Evolutionary conservation across 2,329 filamentous ascomycete genomes (phyloP).

Genomic region (Nakataea oryzae): DNA sequence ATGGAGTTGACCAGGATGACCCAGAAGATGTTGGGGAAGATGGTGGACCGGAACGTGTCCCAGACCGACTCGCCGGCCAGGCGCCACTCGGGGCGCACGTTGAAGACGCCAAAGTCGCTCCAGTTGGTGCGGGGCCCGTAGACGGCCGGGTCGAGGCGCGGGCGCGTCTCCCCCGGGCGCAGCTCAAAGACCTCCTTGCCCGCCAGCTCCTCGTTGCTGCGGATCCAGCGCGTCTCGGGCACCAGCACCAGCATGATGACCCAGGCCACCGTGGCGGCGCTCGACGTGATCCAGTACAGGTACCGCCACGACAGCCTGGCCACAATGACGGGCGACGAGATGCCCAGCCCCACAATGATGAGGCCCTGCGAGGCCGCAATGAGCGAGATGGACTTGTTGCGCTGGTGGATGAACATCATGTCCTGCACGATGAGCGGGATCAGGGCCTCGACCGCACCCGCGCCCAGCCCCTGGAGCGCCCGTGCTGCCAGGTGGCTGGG

Average conservation of each 20-base stretch:
- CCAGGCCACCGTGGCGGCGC: slow-evolving; percentile 17
- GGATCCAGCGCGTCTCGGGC: slow-evolving; percentile 18
- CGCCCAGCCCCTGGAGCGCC: slow-evolving; percentile 23
- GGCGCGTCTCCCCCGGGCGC: slow-evolving; percentile 12
- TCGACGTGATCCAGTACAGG: slow-evolving; percentile 21
- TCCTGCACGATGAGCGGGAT: slow-evolving; percentile 18
- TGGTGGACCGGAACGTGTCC: slow-evolving; percentile 14
- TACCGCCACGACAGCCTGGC: slow-evolving; percentile 17
- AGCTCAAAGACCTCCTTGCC: slow-evolving; percentile 15
- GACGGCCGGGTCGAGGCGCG: slow-evolving; percentile 14
- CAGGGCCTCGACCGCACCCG: slow-evolving; percentile 26
- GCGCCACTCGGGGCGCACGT: slow-evolving; percentile 13
- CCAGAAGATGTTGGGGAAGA: slow-evolving; percentile 19
- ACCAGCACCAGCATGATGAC: slow-evolving; percentile 15
- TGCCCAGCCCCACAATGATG: slow-evolving; percentile 17
- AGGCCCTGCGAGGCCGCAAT: slow-evolving; percentile 13
- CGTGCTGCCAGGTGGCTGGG: slow-evolving; percentile 24
- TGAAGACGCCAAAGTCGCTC: slow-evolving; percentile 17
- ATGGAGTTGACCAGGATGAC: slow-evolving; percentile 16
- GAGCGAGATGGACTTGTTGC: slow-evolving; percentile 7
- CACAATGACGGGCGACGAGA: slow-evolving; percentile 16
- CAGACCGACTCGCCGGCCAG: slow-evolving; percentile 10
- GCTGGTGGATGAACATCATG: slow-evolving; percentile 8
- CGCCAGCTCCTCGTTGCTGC: slow-evolving; percentile 18
- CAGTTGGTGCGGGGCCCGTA: slow-evolving; percentile 14